Base-by-base conservation (phyloP, 2,329 filamentous ascomycete species). In the Alternaria conjuncta region DNA sequence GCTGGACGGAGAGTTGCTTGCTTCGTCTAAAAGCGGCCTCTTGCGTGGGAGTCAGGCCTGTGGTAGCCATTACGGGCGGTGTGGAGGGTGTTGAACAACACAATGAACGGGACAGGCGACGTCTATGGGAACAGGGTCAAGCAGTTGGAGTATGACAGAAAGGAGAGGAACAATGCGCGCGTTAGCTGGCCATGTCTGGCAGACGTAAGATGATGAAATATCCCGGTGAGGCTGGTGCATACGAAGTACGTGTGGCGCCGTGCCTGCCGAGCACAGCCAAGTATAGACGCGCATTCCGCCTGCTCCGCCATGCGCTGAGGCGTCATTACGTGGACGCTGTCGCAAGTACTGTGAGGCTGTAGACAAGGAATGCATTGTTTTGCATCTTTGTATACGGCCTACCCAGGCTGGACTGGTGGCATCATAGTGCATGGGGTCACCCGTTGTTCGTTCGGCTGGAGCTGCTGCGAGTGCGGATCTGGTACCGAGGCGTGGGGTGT, bases 1-100 rank as follows among this genome's bases (percentile, higher is more conserved):
- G 82, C 56, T 81, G 70, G 20, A 77, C 71, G 36, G 78, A 78
- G 32, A 87, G 79, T 56, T 80, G 77, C 46, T 75, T 74, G 69
- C 68, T 73, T 54, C 69, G 67, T 57, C 75, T 77, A 67, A 82
- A 78, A 54, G 78, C 79, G 8, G 69, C 60, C 51, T 74, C 64
- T 68, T 80, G 77, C 57, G 60, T 61, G 41, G 71, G 63, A 20
- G 72, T 73, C 47, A 79, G 65, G 70, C 76, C 75, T 46, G 75
- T 79, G 60, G 64, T 49, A 30, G 76, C 74, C 76, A 80, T 79
- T 75, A 72, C 62, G 70, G 62, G 46, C 59, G 62, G 50, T 26
- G 28, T 47, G 51, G 21, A 18, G 23, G 23, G 47, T 55, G 13
- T 63, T 30, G 28, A 44, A 47, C 28, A 51, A 60, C 50, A 66